Conservation (phyloP, 805 yeast genomes). For the Wickerhamiella azyma region DNA sequence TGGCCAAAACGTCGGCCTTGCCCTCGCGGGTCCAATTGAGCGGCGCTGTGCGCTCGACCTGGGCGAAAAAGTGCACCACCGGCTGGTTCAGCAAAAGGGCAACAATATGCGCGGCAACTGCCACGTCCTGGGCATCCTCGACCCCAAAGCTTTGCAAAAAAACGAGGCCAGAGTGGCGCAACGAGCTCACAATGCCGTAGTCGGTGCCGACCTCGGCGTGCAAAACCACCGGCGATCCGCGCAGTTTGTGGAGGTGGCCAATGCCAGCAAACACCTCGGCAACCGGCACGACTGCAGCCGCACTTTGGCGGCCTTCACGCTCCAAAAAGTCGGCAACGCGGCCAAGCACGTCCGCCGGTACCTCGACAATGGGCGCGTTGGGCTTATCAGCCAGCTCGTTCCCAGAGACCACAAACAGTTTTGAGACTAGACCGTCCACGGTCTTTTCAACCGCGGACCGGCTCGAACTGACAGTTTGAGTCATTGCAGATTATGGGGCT, state of each 20-base stretch:
- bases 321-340: conserved; percentile 2
- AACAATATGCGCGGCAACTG: conserved; percentile 45
- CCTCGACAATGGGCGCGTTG: background rate
- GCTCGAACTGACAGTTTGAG: background rate
- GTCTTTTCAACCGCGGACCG: conserved; percentile 2
- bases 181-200: conserved; percentile 52
- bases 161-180: conserved; percentile 54
- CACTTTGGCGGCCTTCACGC: conserved; percentile 6
- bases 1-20: conserved; percentile 18
- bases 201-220: conserved; percentile 33
- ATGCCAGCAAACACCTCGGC: conserved; percentile 16
- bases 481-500: background rate
- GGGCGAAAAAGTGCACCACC: conserved; percentile 55
- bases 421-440: conserved; percentile 4
- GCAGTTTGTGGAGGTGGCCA: conserved; percentile 13
- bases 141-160: conserved; percentile 53
- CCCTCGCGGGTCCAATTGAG: conserved; percentile 17
- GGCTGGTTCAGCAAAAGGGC: conserved; percentile 38
- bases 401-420: background rate
- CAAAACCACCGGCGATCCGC: conserved; percentile 14
- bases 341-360: conserved; percentile 9
- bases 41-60: conserved; percentile 14
- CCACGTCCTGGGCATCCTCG: conserved; percentile 39
- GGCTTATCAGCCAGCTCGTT: background rate
- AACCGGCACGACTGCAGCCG: conserved; percentile 14